These are phyloP conservation scores for Podila minutissima DNA, from an alignment of 192 early-diverging fungal species.

Conservation along the genomic window DNA sequence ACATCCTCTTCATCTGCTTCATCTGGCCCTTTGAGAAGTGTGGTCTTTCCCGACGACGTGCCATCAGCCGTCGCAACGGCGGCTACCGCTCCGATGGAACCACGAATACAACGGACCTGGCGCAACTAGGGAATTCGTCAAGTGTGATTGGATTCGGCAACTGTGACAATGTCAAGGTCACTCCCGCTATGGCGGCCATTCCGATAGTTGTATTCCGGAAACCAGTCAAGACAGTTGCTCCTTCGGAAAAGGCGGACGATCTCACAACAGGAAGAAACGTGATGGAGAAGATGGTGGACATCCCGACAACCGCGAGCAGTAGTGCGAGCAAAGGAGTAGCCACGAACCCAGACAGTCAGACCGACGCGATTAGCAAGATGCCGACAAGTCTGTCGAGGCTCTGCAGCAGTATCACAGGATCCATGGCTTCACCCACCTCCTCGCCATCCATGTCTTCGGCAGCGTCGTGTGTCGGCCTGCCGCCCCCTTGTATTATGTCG, in stretches of 20 bases:
- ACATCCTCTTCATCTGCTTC: slow-evolving; percentile 13
- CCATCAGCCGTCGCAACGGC: slow-evolving; percentile 46
- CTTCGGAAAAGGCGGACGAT: background rate
- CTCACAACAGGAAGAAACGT: background rate
- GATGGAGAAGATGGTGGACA: background rate
- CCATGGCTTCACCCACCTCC: background rate
- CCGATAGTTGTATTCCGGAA: slow-evolving; percentile 39
- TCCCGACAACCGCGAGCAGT: too few relatives aligned
- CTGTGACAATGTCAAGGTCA: slow-evolving; percentile 13
- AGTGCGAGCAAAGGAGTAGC: too few relatives aligned
- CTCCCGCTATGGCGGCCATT: slow-evolving; percentile 36
- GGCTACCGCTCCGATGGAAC: slow-evolving; percentile 30
- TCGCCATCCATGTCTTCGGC: background rate
- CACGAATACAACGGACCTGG: slow-evolving; percentile 38
- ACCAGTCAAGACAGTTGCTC: background rate
- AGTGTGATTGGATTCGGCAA: slow-evolving; percentile 7
- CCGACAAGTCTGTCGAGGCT: slow-evolving; percentile 5
- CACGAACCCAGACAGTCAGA: background rate
- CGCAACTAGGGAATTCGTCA: slow-evolving; percentile 1
- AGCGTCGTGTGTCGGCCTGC: background rate
- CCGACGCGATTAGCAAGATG: slow-evolving; percentile 17
- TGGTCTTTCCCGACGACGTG: slow-evolving; percentile 24
- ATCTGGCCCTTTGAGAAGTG: slow-evolving; percentile 35
- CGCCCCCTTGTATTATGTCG: background rate
- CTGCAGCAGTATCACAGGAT: slow-evolving; percentile 1